A percentile compares a stretch with the other conserved stretches of the same genome.
phyloP scores from a whole-genome alignment of 176 grass and related monocot species.

The Lolium perenne region DNA sequence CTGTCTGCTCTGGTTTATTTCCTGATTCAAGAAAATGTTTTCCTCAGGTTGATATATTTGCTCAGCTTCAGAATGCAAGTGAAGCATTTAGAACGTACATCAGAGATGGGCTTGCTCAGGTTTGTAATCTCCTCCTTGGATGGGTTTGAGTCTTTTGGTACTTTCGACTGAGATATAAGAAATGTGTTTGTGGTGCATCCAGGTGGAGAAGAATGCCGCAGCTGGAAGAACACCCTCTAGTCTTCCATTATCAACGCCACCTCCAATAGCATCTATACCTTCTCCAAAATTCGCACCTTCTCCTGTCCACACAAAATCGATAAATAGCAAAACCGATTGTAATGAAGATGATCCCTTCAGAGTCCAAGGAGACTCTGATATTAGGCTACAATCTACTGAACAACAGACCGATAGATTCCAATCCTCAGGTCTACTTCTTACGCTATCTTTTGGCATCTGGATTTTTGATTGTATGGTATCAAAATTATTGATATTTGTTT shows the following conservation, averaged over 20 bases:
- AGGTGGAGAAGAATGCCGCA: slow-evolving; percentile 96
- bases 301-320: slow-evolving; percentile 82
- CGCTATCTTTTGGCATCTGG: neutral
- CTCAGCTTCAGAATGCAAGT: slow-evolving; percentile 99
- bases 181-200: slow-evolving; percentile 38
- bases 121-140: slow-evolving; percentile 35
- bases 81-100: slow-evolving; percentile 99
- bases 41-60: slow-evolving; percentile 94
- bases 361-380: slow-evolving; percentile 55
- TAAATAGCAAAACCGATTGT: slow-evolving; percentile 54
- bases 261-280: slow-evolving; percentile 84
- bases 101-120: slow-evolving; percentile 93
- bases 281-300: slow-evolving; percentile 95
- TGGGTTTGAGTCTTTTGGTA: neutral
- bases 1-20: neutral
- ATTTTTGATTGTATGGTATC: neutral
- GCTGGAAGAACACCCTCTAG: slow-evolving; percentile 88
- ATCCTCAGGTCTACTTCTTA: slow-evolving; percentile 58
- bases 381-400: slow-evolving; percentile 56
- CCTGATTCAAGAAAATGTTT: slow-evolving; percentile 23
- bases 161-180: neutral
- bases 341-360: slow-evolving; percentile 67
- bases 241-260: slow-evolving; percentile 88
- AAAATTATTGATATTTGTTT: neutral
- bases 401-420: slow-evolving; percentile 65